Percentiles rank a stretch among this genome's conserved stretches.
Evolutionary conservation across 352 stramenopile species (phyloP).

Genomic region (Globisporangium polare): DNA sequence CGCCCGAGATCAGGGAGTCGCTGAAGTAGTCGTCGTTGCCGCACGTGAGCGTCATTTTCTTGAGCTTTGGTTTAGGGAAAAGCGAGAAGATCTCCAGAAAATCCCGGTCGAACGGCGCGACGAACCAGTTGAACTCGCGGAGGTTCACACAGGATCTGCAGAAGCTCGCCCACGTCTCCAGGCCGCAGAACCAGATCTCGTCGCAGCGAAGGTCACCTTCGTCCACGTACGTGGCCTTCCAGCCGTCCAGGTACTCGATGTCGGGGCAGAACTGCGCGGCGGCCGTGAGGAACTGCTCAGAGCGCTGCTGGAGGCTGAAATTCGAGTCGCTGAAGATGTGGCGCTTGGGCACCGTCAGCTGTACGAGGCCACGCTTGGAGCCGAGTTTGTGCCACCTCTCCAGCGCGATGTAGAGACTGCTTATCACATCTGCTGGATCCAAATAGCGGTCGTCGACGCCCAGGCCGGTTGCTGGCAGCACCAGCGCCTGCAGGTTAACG

Average conservation of each 20-base stretch:
- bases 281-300: not conserved
- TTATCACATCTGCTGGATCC: not conserved
- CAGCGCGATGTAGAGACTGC: not conserved
- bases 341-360: not conserved
- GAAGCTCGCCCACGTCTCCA: not conserved
- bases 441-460: not conserved
- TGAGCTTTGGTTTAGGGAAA: not conserved
- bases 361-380: not conserved
- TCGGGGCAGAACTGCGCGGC: not conserved
- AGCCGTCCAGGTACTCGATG: not conserved
- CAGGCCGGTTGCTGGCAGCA: not conserved
- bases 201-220: not conserved
- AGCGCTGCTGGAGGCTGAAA: not conserved
- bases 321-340: not conserved
- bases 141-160: slow-evolving; percentile 2
- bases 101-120: not conserved
- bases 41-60: not conserved
- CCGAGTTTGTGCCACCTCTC: not conserved
- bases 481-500: not conserved
- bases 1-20: not conserved
- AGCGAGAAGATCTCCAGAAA: not conserved
- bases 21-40: not conserved
- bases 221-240: not conserved
- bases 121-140: slow-evolving; percentile 1
- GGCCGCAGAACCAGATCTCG: not conserved